Base-by-base conservation (phyloP, 495 filamentous ascomycete species). In the Wilcoxina mikolae region DNA sequence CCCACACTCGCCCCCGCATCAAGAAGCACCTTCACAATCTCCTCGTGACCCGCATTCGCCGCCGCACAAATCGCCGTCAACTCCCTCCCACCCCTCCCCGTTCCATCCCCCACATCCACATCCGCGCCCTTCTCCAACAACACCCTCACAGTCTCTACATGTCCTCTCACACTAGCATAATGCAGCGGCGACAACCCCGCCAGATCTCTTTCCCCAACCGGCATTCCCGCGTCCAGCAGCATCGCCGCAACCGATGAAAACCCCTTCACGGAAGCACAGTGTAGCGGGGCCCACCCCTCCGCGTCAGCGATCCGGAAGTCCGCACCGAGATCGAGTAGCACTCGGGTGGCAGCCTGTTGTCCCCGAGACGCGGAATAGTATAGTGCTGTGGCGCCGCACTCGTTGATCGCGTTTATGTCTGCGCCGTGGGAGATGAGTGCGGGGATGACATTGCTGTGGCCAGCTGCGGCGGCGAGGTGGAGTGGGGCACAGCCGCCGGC, bases 141-240 rank as follows among this genome's bases (percentile, higher is more conserved):
- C 20, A 49, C 15, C 11, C 24, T 4, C 45, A 49, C 45, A 5
- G 45, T 20, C 20, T 18, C 45, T 12, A 27, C 10, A n/a, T 52
- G 33, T 9, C 35, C 56, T 15, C 25, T 17, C 31, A 45, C 11
- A 15, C 46, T 38, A n/a, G 55, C 48, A 24, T 31, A 39, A 18
- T 25, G 28, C 17, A 60, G 47, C 29, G 58, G 58, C 10, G 56
- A 53, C 2, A 22, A 3, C 10, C 33, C 27, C 7, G 35, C 50
- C 11, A 25, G 22, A 23, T 58, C 48, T n/a, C 35, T 26, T 9
- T 33, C 17, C 17, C 53, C 47, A 5, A 51, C 27, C 26, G 44
- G 20, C 18, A 51, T 51, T 18, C 56, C 56, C 44, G 43, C 18
- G n/a, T 58, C 51, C n/a, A 59, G 9, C 38, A 56, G 53, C 41